Evolutionary conservation across 1,284 basidiomycete species (phyloP).

Genomic region (Cryptococcus jaspeensis): DNA sequence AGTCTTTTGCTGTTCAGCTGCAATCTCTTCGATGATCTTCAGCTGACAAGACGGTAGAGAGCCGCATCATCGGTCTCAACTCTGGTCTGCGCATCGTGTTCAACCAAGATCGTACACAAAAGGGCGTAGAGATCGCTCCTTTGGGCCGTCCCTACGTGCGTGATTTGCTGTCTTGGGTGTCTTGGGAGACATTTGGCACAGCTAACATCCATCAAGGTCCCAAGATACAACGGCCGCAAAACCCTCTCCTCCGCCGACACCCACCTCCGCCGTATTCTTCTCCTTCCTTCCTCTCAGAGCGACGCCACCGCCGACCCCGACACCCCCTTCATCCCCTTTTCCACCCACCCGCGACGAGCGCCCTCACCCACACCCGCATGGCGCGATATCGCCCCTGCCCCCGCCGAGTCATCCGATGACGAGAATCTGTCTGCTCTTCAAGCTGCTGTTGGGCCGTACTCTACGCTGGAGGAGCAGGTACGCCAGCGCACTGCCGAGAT

Average conservation of each 20-base stretch:
- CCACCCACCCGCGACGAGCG: not conserved
- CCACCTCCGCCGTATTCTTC: slow-evolving; percentile 21
- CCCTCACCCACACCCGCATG: slow-evolving; percentile 14
- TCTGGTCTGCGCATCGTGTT: slow-evolving; percentile 28
- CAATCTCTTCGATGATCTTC: no score
- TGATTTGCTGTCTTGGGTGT: not conserved
- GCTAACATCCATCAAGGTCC: slow-evolving; percentile 10
- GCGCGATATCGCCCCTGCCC: slow-evolving; percentile 9
- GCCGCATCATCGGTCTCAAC: slow-evolving; percentile 26
- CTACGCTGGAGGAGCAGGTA: slow-evolving; percentile 34
- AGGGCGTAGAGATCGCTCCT: slow-evolving; percentile 36
- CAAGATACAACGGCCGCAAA: slow-evolving; percentile 20
- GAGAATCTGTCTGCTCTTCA: slow-evolving; percentile 23
- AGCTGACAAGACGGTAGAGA: slow-evolving; percentile 13
- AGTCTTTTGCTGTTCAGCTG: no score
- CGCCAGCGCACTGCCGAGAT: slow-evolving; percentile 28
- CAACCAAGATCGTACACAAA: slow-evolving; percentile 27
- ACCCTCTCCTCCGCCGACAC: slow-evolving; percentile 13
- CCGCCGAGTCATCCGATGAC: slow-evolving; percentile 2
- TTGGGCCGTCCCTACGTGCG: slow-evolving; percentile 32
- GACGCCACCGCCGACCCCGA: slow-evolving; percentile 3
- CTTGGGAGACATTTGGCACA: no score
- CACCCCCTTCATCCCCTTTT: slow-evolving; percentile 12
- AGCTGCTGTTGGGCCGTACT: slow-evolving; percentile 23
- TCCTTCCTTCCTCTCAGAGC: slow-evolving; percentile 12